phyloP scores from a whole-genome alignment of 2,329 filamentous ascomycete genomes.

The Monosporascus cannonballus region DNA sequence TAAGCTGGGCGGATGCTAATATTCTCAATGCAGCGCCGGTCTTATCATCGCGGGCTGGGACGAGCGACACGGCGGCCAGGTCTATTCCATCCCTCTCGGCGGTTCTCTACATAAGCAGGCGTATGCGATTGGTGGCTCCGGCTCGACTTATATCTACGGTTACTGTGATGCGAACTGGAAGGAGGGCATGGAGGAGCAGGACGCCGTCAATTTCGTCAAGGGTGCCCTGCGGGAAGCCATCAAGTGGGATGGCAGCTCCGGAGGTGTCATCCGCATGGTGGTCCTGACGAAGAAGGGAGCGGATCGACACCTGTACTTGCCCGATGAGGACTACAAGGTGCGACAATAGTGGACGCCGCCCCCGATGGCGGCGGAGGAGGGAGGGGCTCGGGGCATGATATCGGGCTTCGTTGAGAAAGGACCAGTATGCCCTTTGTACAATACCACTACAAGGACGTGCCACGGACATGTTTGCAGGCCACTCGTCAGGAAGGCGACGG shows the following conservation, averaged over 20 bases:
- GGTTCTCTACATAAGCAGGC: constrained; percentile 96
- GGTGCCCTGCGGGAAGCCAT: constrained; percentile 87
- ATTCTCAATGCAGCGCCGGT: constrained; percentile 60
- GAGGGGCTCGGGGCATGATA: neutral
- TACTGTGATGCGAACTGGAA: constrained; percentile 96
- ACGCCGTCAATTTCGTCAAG: constrained; percentile 91
- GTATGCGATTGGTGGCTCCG: constrained; percentile 92
- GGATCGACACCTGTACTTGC: constrained; percentile 89
- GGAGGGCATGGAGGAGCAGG: constrained; percentile 88
- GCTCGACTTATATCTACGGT: constrained; percentile 98
- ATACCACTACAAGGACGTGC: constrained; percentile 1
- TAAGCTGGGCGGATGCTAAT: constrained; percentile 1
- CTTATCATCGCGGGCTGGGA: constrained; percentile 99
- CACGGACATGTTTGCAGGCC: neutral
- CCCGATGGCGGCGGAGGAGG: neutral
- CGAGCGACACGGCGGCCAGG: constrained; percentile 87
- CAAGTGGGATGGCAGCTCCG: constrained; percentile 98
- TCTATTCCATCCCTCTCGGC: constrained; percentile 94
- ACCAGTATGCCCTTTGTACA: constrained; percentile 6
- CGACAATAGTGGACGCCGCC: constrained; percentile 51
- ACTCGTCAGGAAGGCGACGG: neutral
- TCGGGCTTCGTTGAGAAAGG: constrained; percentile 4
- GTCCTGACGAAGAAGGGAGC: constrained; percentile 87
- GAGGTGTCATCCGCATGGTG: constrained; percentile 96
- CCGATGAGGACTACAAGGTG: constrained; percentile 80